Evolutionary conservation across 2,329 filamentous ascomycete genomes (phyloP).

Genomic region (Celoporthe dispersa): DNA sequence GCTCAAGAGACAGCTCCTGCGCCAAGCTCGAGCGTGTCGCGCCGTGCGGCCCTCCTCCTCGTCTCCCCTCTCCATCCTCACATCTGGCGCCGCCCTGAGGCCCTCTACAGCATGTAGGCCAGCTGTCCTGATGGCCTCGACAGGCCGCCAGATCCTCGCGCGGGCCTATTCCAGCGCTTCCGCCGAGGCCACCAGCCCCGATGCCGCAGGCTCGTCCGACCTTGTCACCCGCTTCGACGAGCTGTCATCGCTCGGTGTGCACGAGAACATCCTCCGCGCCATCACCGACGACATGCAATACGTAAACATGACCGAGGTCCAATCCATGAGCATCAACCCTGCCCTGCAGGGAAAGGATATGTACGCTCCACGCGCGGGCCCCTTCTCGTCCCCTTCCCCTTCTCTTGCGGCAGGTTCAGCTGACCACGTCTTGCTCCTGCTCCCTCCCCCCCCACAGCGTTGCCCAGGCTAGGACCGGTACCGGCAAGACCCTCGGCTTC

Average conservation of each 20-base stretch:
- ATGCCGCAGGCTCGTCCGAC: slow-evolving; percentile 30
- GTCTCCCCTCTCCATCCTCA: slow-evolving; percentile 21
- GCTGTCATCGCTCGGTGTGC: slow-evolving; percentile 55
- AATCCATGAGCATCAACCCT: slow-evolving; percentile 79
- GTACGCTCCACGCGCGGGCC: too few relatives aligned
- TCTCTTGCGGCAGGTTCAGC: background rate
- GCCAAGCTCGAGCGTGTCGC: slow-evolving; percentile 28
- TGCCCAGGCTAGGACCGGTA: slow-evolving; percentile 95
- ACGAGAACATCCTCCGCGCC: slow-evolving; percentile 66
- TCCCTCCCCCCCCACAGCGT: slow-evolving; percentile 55
- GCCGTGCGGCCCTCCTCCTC: slow-evolving; percentile 25
- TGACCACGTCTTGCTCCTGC: background rate
- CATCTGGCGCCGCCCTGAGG: slow-evolving; percentile 17
- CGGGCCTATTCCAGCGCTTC: slow-evolving; percentile 32
- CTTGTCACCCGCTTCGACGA: slow-evolving; percentile 49
- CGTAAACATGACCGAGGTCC: slow-evolving; percentile 89
- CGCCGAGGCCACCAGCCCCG: slow-evolving; percentile 23
- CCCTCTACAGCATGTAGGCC: slow-evolving; percentile 18
- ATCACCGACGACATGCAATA: slow-evolving; percentile 77
- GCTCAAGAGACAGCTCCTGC: slow-evolving; percentile 30
- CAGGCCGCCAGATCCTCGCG: slow-evolving; percentile 22
- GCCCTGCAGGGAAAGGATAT: slow-evolving; percentile 81
- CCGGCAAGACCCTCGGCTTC: slow-evolving; percentile 95
- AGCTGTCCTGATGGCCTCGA: slow-evolving; percentile 20
- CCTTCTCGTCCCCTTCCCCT: background rate